Percentiles rank a stretch among this genome's conserved stretches.
phyloP scores from a whole-genome alignment of 768 basidiomycete species.

The Tricholoma hemisulphureum region DNA sequence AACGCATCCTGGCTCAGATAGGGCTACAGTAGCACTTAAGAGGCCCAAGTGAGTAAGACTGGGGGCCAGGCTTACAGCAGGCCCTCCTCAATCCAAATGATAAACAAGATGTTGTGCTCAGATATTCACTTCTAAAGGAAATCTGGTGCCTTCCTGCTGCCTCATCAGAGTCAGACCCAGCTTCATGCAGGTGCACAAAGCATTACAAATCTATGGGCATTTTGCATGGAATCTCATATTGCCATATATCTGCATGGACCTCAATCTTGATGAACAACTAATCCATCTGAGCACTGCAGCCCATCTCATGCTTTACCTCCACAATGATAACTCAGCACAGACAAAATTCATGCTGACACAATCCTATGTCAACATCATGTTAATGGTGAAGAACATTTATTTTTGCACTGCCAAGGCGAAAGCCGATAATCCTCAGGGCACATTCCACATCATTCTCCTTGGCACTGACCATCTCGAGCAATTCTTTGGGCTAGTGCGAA shows the following conservation, averaged over 20 bases:
- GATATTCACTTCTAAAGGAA: conserved; percentile 21
- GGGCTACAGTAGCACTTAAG: no score
- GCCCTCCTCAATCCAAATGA: conserved; percentile 28
- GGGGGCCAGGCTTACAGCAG: no score
- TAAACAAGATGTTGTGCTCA: conserved; percentile 31
- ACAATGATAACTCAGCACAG: not conserved
- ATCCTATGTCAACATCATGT: conserved; percentile 31
- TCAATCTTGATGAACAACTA: conserved; percentile 33
- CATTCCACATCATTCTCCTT: conserved; percentile 35
- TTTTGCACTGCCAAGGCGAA: conserved; percentile 40
- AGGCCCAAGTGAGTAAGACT: no score
- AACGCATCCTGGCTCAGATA: no score
- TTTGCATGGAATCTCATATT: conserved; percentile 23
- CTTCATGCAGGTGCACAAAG: conserved; percentile 16
- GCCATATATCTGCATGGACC: conserved; percentile 30
- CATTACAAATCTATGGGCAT: conserved; percentile 22
- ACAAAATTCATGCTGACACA: conserved; percentile 2
- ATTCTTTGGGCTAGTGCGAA: conserved; percentile 34
- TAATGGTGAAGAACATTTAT: conserved; percentile 38
- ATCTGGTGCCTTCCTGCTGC: conserved; percentile 25
- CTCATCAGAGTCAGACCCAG: conserved; percentile 10
- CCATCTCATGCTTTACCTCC: conserved; percentile 21
- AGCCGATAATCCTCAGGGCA: conserved; percentile 26
- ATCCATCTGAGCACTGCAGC: conserved; percentile 32
- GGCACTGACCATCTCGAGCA: conserved; percentile 38